phyloP scores from a whole-genome alignment of 2,329 filamentous ascomycete species.

The Pestalotiopsis sp. region DNA sequence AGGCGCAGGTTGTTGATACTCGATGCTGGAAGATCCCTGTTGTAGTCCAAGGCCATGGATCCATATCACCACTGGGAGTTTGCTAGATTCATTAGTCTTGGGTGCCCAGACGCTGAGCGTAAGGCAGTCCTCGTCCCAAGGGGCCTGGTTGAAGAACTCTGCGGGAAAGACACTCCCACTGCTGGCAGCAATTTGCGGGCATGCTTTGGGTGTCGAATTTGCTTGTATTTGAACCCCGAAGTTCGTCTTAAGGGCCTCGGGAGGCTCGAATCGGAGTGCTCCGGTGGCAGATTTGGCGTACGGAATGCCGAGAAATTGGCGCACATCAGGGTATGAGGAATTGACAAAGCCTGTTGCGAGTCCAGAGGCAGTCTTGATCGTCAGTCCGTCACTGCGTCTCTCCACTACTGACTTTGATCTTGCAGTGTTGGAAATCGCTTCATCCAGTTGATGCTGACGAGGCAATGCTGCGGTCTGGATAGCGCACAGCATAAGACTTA shows the following conservation, averaged over 20 bases:
- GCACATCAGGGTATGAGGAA: background rate
- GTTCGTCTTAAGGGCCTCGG: slow-evolving; percentile 1
- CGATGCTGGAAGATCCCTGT: slow-evolving; percentile 17
- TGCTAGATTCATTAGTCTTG: background rate
- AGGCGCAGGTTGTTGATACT: slow-evolving; percentile 18
- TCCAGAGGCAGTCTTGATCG: background rate
- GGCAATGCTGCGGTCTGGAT: background rate
- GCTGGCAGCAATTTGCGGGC: slow-evolving; percentile 7
- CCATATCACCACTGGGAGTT: slow-evolving; percentile 22
- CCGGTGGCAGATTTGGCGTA: slow-evolving; percentile 19
- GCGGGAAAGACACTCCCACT: slow-evolving; percentile 3
- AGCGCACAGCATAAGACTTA: background rate
- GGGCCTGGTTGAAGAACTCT: slow-evolving; percentile 9
- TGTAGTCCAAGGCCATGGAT: slow-evolving; percentile 19
- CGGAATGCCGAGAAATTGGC: slow-evolving; percentile 16
- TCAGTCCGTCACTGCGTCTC: background rate
- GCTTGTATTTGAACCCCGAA: background rate
- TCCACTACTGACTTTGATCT: background rate
- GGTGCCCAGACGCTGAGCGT: slow-evolving; percentile 20
- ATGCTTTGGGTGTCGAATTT: background rate
- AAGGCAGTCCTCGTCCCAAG: slow-evolving; percentile 21
- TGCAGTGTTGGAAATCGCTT: background rate
- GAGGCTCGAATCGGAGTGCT: slow-evolving; percentile 18
- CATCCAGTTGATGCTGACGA: background rate
- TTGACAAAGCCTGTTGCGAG: background rate